Evolutionary conservation across 2,329 filamentous ascomycete species (phyloP), one percentile per base, ranked within the genome.

Genomic region (Gnomoniopsis sp.): DNA sequence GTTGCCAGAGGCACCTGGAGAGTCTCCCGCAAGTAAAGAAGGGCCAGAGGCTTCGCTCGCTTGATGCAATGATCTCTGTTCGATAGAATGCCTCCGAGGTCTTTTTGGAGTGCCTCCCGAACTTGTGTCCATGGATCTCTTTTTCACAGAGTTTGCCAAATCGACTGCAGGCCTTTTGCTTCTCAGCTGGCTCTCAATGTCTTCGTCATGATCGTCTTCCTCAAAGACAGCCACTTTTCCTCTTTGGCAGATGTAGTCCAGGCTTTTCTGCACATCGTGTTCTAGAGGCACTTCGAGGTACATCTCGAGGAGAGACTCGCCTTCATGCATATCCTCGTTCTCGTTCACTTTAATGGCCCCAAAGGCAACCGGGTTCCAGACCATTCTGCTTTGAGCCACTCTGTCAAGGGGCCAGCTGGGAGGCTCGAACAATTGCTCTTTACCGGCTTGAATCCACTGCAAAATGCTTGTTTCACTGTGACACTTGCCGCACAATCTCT

Each of bases 331-430:
- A 3, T 22, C 38, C 23, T 70, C 69, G 21, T 55, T 10, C 2
- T 22, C 34, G 1, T 34, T 26, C 15, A 44, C 21, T 4, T 19
- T 38, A 21, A 23, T n/a, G n/a, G 41, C 34, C 1, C 46, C 41
- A 2, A 50, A 33, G 1, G 61, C 23, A 22, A 65, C 33, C 10
- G 68, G 67, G 11, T 30, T 55, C 69, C 69, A 71, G 7, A 65
- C 53, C 66, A 71, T 64, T 33, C 56, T 65, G 49, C 66, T 64
- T 36, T 66, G 64, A 3, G 55, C 55, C 4, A 47, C 33, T 21
- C 58, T 61, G 49, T 66, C 65, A 38, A 60, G 55, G 3, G 62
- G 43, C 69, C 69, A 71, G 48, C 63, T 69, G 2, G 59, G 47
- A 6, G 60, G 55, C 17, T 62, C 57, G 57, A 64, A 69, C 14